A percentile compares a stretch with the other conserved stretches of the same genome.
Evolutionary conservation across 2,329 filamentous ascomycete genomes (phyloP).

Genomic region (Fusarium algeriense): DNA sequence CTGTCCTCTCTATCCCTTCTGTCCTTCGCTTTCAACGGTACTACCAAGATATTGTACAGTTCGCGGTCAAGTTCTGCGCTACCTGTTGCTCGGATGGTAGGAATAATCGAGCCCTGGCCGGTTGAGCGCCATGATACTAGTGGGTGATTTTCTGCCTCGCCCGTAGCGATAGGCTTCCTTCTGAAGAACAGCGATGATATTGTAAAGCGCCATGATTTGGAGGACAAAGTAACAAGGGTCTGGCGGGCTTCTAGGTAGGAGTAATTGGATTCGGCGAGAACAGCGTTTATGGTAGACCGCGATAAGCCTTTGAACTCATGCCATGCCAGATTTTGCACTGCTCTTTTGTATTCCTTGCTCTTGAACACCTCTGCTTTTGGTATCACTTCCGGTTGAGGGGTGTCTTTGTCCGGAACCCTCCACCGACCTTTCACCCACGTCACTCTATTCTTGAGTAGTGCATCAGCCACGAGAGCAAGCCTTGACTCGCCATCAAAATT

Average conservation of each 20-base stretch:
- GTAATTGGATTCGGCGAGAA: slow-evolving; percentile 84
- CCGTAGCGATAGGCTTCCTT: slow-evolving; percentile 66
- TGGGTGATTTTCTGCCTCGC: slow-evolving; percentile 70
- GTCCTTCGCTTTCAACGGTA: slow-evolving; percentile 63
- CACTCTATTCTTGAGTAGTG: slow-evolving; percentile 77
- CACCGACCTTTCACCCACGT: slow-evolving; percentile 79
- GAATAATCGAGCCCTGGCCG: slow-evolving; percentile 67
- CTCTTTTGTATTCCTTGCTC: slow-evolving; percentile 74
- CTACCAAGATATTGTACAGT: slow-evolving; percentile 68
- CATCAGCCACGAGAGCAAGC: slow-evolving; percentile 81
- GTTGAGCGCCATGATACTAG: slow-evolving; percentile 71
- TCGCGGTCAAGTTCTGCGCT: slow-evolving; percentile 74
- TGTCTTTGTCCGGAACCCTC: slow-evolving; percentile 59
- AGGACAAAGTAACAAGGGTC: slow-evolving; percentile 75
- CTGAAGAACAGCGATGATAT: slow-evolving; percentile 78
- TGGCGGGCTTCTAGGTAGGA: slow-evolving; percentile 79
- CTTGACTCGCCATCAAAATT: slow-evolving; percentile 82
- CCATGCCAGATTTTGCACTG: slow-evolving; percentile 75
- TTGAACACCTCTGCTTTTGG: slow-evolving; percentile 75
- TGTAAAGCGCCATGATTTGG: slow-evolving; percentile 82
- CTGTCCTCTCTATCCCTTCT: slow-evolving; percentile 60
- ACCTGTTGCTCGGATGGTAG: slow-evolving; percentile 74
- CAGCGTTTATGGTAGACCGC: slow-evolving; percentile 79
- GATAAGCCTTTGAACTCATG: slow-evolving; percentile 82
- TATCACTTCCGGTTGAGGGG: slow-evolving; percentile 55